phyloP scores from a whole-genome alignment of 768 basidiomycete species.

The Coprinellus micaceus region DNA sequence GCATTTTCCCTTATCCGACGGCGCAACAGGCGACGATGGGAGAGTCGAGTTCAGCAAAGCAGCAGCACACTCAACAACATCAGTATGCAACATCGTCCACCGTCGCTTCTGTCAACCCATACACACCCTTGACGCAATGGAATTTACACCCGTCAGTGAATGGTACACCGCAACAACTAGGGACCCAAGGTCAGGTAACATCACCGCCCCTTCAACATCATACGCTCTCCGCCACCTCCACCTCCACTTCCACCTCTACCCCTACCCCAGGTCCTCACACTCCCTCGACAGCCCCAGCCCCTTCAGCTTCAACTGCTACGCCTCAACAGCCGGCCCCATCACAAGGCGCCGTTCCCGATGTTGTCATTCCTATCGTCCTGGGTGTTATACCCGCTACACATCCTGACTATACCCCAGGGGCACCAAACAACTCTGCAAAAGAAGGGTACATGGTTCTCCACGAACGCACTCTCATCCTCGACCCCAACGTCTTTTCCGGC shows the following conservation, averaged over 20 bases:
- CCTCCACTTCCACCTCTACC: slow-evolving; percentile 12
- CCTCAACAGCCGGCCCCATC: slow-evolving; percentile 27
- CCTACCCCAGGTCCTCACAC: slow-evolving; percentile 14
- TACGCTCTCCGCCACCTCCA: slow-evolving; percentile 20
- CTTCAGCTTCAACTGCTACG: slow-evolving; percentile 18
- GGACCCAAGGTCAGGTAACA: too few relatives aligned
- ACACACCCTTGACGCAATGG: slow-evolving; percentile 37
- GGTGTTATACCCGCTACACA: slow-evolving; percentile 66
- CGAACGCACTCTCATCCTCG: slow-evolving; percentile 78
- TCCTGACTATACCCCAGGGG: slow-evolving; percentile 46
- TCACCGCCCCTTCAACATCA: slow-evolving; percentile 24
- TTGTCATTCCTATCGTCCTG: slow-evolving; percentile 27
- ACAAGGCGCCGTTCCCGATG: slow-evolving; percentile 3
- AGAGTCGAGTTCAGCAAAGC: slow-evolving; percentile 20
- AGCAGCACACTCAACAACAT: slow-evolving; percentile 12
- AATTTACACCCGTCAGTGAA: slow-evolving; percentile 25
- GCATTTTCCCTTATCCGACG: slow-evolving; percentile 39
- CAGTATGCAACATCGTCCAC: slow-evolving; percentile 20
- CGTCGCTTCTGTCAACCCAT: slow-evolving; percentile 33
- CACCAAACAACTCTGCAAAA: slow-evolving; percentile 46
- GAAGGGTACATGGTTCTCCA: slow-evolving; percentile 75
- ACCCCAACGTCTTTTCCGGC: slow-evolving; percentile 80
- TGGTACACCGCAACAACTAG: slow-evolving; percentile 19
- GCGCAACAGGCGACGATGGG: slow-evolving; percentile 21
- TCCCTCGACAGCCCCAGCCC: slow-evolving; percentile 20